Percentiles rank a stretch among this genome's conserved stretches.
These are phyloP conservation scores for Phragmites australis DNA, from an alignment of 176 grass and related monocot species.

Conservation along the genomic window DNA sequence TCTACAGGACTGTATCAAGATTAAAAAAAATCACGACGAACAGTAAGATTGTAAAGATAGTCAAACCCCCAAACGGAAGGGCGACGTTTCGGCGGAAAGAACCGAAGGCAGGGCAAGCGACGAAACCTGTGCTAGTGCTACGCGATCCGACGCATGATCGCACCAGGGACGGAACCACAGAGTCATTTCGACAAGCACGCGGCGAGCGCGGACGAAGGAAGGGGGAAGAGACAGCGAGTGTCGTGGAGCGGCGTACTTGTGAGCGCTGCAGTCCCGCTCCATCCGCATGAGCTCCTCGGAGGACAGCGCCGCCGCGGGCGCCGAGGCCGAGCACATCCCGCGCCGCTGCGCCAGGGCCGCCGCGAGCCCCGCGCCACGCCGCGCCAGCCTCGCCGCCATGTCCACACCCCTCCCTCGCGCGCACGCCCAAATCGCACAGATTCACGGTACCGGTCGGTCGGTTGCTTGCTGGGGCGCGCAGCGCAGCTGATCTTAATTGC, in stretches of 20 bases:
- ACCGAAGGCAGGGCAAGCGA: neutral
- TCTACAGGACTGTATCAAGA: neutral
- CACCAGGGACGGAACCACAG: neutral
- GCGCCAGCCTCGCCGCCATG: slow-evolving; percentile 20
- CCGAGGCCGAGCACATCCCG: slow-evolving; percentile 41
- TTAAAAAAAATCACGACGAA: neutral
- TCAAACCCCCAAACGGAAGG: neutral
- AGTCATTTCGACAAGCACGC: slow-evolving; percentile 16
- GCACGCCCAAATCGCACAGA: neutral
- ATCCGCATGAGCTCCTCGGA: slow-evolving; percentile 91
- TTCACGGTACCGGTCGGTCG: neutral
- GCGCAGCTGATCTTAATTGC: no score
- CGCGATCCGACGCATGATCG: neutral
- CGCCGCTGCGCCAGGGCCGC: slow-evolving; percentile 44
- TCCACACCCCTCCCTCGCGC: neutral
- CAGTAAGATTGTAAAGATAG: neutral
- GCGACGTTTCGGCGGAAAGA: neutral
- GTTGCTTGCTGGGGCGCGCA: no score
- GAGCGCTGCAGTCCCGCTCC: slow-evolving; percentile 72
- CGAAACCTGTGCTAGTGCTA: neutral
- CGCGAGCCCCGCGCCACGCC: slow-evolving; percentile 15
- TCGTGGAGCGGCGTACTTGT: slow-evolving; percentile 58
- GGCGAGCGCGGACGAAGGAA: neutral
- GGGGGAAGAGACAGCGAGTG: neutral
- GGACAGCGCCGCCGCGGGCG: slow-evolving; percentile 38